Evolutionary conservation across 257 asterid genomes (phyloP).

Genomic region (Gynochthodes officinalis): DNA sequence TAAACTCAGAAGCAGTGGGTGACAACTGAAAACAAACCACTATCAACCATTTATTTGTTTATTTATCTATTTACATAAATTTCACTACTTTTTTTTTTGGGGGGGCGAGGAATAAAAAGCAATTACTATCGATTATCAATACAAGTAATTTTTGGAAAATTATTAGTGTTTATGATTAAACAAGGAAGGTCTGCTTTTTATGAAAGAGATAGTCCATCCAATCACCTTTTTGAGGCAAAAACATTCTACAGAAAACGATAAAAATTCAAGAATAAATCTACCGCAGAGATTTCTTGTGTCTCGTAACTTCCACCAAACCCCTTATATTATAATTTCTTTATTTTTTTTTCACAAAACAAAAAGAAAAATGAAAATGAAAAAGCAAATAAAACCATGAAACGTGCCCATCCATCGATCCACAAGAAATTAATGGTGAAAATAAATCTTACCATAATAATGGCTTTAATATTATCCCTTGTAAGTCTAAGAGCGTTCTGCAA

Average conservation of each 20-base stretch:
- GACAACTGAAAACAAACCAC: conserved; percentile 9
- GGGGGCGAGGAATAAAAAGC: neutral
- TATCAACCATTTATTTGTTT: neutral
- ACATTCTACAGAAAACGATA: too few relatives aligned
- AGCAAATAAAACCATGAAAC: neutral
- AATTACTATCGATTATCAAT: neutral
- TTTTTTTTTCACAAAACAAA: neutral
- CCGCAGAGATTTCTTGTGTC: neutral
- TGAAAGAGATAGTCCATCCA: too few relatives aligned
- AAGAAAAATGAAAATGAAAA: neutral
- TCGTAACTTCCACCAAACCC: neutral
- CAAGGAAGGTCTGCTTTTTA: too few relatives aligned
- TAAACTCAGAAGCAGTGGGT: neutral
- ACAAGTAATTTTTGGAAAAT: neutral
- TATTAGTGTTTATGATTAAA: too few relatives aligned
- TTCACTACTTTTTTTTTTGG: too few relatives aligned
- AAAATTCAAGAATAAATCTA: too few relatives aligned
- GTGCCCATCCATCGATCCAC: neutral
- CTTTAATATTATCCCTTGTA: conserved; percentile 69
- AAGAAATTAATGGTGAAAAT: neutral
- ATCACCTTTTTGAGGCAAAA: too few relatives aligned
- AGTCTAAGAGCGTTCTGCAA: conserved; percentile 62
- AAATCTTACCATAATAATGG: conserved; percentile 75
- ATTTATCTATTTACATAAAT: too few relatives aligned
- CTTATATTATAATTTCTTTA: neutral